Evolutionary conservation across 192 early-diverging fungal species (phyloP).

Genomic region (Coemansia sp.): DNA sequence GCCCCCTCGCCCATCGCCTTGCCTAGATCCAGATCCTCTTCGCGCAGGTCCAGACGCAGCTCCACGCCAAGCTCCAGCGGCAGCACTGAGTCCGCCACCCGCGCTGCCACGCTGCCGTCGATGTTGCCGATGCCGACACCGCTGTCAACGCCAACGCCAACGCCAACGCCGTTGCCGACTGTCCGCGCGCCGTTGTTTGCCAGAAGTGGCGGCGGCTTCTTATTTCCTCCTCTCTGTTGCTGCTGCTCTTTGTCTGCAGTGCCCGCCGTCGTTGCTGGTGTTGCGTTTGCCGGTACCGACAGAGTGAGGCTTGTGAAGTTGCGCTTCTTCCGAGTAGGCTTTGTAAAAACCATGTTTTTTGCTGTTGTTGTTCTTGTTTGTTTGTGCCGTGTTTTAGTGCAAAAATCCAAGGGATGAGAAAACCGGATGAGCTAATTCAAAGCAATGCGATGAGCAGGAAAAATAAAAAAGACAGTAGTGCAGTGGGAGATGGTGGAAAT

Average conservation of each 20-base stretch:
- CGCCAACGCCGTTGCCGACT: slow-evolving; percentile 5
- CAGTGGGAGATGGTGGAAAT: too few relatives aligned
- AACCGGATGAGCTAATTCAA: too few relatives aligned
- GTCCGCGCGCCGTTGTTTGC: slow-evolving; percentile 10
- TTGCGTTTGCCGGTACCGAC: slow-evolving; percentile 27
- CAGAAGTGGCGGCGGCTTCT: slow-evolving; percentile 12
- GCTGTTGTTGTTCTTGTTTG: background rate
- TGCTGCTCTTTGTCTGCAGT: slow-evolving; percentile 10
- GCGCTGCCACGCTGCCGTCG: slow-evolving; percentile 9
- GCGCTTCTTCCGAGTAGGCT: slow-evolving; percentile 55
- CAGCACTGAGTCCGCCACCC: slow-evolving; percentile 19
- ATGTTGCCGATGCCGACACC: background rate
- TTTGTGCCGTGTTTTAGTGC: background rate
- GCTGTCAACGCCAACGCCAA: slow-evolving; percentile 4
- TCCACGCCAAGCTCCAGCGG: slow-evolving; percentile 70
- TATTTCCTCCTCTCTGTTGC: background rate
- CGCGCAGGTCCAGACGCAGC: slow-evolving; percentile 70
- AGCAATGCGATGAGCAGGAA: too few relatives aligned
- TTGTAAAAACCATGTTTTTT: slow-evolving; percentile 39
- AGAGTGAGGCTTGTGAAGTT: slow-evolving; percentile 56
- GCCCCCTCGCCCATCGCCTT: slow-evolving; percentile 90
- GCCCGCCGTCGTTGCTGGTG: slow-evolving; percentile 14
- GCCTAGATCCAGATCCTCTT: slow-evolving; percentile 77
- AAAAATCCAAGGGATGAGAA: too few relatives aligned
- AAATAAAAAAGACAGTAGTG: too few relatives aligned